These are phyloP conservation scores for Metarhizium guizhouense DNA, from an alignment of 2,329 filamentous ascomycete genomes.

Conservation along the genomic window DNA sequence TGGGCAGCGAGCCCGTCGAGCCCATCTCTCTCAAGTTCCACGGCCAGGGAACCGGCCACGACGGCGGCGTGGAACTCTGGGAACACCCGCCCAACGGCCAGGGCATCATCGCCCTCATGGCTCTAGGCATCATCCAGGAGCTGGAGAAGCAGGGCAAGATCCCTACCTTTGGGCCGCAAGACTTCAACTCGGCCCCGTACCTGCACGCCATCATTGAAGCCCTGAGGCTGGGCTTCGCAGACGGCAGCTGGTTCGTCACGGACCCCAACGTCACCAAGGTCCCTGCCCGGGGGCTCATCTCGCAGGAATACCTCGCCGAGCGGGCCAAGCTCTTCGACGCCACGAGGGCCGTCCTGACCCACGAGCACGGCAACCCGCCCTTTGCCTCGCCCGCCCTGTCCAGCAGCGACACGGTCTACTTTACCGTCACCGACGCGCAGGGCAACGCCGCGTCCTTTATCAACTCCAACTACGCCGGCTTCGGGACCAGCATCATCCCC, in stretches of 20 bases:
- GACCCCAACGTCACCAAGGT: conserved; percentile 67
- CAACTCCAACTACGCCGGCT: conserved; percentile 86
- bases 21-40: conserved; percentile 75
- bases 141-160: conserved; percentile 70
- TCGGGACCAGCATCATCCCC: conserved; percentile 83
- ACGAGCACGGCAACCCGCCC: conserved; percentile 53
- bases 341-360: conserved; percentile 47
- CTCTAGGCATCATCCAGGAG: conserved; percentile 82
- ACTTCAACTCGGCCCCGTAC: conserved; percentile 76
- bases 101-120: conserved; percentile 90
- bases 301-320: conserved; percentile 62
- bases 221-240: conserved; percentile 81
- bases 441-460: conserved; percentile 96
- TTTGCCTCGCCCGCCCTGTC: conserved; percentile 64
- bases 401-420: conserved; percentile 91
- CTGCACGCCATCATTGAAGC: conserved; percentile 84
- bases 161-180: conserved; percentile 54
- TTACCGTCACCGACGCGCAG: conserved; percentile 68
- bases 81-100: conserved; percentile 96
- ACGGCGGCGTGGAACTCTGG: conserved; percentile 70
- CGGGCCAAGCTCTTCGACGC: conserved; percentile 52
- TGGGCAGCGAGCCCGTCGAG: conserved; percentile 67
- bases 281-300: conserved; percentile 61
- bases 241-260: conserved; percentile 82
- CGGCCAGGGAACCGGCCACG: conserved; percentile 43